Evolutionary conservation across 2,329 filamentous ascomycete species (phyloP).

Genomic region (Fusarium mundagurra): DNA sequence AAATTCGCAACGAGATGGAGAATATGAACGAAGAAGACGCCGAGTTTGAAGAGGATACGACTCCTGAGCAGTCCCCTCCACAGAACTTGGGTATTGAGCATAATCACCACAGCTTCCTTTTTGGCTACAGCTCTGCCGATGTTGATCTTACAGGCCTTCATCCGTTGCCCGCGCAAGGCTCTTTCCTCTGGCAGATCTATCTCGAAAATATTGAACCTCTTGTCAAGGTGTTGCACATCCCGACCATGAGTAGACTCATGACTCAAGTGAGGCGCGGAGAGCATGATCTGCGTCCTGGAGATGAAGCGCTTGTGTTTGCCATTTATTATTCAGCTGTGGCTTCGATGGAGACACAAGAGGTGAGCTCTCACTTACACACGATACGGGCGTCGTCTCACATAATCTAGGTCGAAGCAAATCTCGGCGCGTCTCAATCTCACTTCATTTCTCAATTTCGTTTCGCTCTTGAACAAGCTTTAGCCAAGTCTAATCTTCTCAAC

Average conservation of each 20-base stretch:
- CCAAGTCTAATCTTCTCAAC: slow-evolving; percentile 35
- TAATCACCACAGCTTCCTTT: slow-evolving; percentile 34
- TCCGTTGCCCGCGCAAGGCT: slow-evolving; percentile 21
- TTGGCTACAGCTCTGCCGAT: slow-evolving; percentile 30
- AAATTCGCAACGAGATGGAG: slow-evolving; percentile 31
- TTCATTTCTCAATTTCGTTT: slow-evolving; percentile 34
- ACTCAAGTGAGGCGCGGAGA: slow-evolving; percentile 23
- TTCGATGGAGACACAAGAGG: slow-evolving; percentile 27
- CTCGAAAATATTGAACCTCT: slow-evolving; percentile 34
- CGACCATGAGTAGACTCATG: slow-evolving; percentile 33
- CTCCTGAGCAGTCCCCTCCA: slow-evolving; percentile 30
- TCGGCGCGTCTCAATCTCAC: slow-evolving; percentile 26
- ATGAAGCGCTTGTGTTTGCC: slow-evolving; percentile 32
- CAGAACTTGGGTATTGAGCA: not conserved
- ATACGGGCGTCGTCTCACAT: not conserved
- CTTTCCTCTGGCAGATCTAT: slow-evolving; percentile 34
- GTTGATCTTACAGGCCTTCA: slow-evolving; percentile 23
- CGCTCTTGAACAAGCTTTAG: slow-evolving; percentile 33
- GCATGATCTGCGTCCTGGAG: slow-evolving; percentile 23
- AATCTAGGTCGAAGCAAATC: slow-evolving; percentile 21
- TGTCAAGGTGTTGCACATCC: slow-evolving; percentile 32
- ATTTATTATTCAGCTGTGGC: slow-evolving; percentile 31
- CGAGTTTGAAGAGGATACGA: slow-evolving; percentile 25
- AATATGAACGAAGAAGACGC: slow-evolving; percentile 16
- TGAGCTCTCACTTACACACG: not conserved